phyloP scores from a whole-genome alignment of 192 early-diverging fungal species.

The Entomortierella beljakovae region DNA sequence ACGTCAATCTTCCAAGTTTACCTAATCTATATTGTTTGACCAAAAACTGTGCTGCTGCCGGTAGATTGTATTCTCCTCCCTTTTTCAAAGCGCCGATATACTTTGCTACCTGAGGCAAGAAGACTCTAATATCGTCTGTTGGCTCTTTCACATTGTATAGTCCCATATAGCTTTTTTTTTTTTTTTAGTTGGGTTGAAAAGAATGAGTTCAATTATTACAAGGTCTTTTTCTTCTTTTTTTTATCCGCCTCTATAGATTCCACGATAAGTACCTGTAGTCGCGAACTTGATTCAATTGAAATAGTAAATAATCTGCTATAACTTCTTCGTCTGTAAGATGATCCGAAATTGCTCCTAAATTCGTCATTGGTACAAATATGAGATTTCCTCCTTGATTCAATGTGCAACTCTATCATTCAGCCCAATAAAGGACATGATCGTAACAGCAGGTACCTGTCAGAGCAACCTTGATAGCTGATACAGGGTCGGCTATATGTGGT shows the following conservation, averaged over 20 bases:
- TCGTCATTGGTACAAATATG: too few species aligned
- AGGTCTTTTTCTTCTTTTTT: too few species aligned
- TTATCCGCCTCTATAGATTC: too few species aligned
- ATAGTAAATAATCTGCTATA: slow-evolving; percentile 93
- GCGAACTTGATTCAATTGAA: slow-evolving; percentile 77
- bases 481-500: slow-evolving; percentile 85
- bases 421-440: not conserved
- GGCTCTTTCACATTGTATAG: slow-evolving; percentile 68
- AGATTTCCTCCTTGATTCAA: too few species aligned
- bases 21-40: slow-evolving; percentile 87
- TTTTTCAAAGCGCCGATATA: slow-evolving; percentile 76
- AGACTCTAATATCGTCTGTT: slow-evolving; percentile 76
- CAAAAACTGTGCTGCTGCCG: slow-evolving; percentile 77
- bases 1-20: slow-evolving; percentile 79
- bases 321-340: slow-evolving; percentile 82
- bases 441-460: slow-evolving; percentile 70
- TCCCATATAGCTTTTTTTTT: slow-evolving; percentile 58
- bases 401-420: too few species aligned
- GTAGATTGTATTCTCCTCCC: slow-evolving; percentile 72
- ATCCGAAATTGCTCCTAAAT: slow-evolving; percentile 80
- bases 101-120: slow-evolving; percentile 72
- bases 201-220: too few species aligned
- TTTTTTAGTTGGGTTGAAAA: not conserved
- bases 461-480: slow-evolving; percentile 89
- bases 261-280: slow-evolving; percentile 58